Evolutionary conservation across 179 eudicot genomes (phyloP).

Genomic region (Vitellaria paradoxa): DNA sequence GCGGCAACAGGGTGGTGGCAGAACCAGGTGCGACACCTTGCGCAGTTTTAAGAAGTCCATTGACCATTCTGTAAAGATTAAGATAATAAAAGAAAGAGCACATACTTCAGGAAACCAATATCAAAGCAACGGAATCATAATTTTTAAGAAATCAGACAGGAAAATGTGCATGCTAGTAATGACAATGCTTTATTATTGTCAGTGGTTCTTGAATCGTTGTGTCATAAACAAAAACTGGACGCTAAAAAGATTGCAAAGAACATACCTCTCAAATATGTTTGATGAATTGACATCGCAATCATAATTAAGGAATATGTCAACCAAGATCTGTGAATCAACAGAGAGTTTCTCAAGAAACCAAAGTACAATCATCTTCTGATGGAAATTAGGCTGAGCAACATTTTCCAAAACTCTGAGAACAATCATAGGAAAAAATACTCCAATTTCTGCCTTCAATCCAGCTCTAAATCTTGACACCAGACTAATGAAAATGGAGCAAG

Average conservation of each 20-base stretch:
- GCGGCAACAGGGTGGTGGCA: slow-evolving; percentile 77
- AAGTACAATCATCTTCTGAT: slow-evolving; percentile 97
- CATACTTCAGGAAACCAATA: background rate
- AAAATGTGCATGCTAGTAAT: background rate
- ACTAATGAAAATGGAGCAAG: slow-evolving; percentile 97
- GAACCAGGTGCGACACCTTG: slow-evolving; percentile 97
- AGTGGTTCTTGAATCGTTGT: background rate
- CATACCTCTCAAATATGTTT: slow-evolving; percentile 96
- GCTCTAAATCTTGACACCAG: slow-evolving; percentile 96
- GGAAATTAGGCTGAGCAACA: slow-evolving; percentile 95
- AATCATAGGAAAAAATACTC: slow-evolving; percentile 98
- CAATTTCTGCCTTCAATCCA: slow-evolving; percentile 98
- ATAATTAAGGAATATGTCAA: slow-evolving; percentile 93
- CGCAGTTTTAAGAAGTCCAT: slow-evolving; percentile 98
- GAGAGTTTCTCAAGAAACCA: slow-evolving; percentile 90
- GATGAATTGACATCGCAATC: slow-evolving; percentile 99
- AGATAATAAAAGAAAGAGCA: slow-evolving; percentile 13
- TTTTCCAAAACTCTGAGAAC: slow-evolving; percentile 97
- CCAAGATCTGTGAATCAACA: slow-evolving; percentile 91
- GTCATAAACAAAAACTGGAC: background rate
- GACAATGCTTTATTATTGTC: background rate
- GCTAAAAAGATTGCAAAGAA: background rate
- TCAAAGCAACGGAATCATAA: background rate
- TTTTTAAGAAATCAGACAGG: background rate
- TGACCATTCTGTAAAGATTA: slow-evolving; percentile 76